Percentiles rank a stretch among this genome's conserved stretches.
phyloP scores from a whole-genome alignment of 2,329 filamentous ascomycete species.

The Neospermospora avenae region DNA sequence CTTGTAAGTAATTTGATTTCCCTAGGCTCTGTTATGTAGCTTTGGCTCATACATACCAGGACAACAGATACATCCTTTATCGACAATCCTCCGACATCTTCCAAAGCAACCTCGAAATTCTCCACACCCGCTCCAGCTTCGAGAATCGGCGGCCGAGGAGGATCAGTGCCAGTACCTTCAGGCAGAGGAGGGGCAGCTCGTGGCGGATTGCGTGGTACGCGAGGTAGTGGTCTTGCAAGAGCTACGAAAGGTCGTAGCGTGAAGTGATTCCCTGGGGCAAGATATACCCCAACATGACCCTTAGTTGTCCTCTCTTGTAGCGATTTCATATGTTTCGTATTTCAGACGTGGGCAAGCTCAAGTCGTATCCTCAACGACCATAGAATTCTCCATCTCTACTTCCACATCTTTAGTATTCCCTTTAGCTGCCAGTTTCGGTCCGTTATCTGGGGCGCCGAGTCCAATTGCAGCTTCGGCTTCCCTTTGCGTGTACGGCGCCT shows the following conservation, averaged over 20 bases:
- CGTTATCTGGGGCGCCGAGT: constrained; percentile 64
- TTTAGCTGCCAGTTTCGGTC: constrained; percentile 39
- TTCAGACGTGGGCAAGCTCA: not conserved
- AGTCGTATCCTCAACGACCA: constrained; percentile 21
- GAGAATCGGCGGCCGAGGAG: constrained; percentile 29
- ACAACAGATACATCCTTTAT: constrained; percentile 91
- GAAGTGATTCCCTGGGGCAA: constrained; percentile 21
- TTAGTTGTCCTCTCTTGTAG: not conserved
- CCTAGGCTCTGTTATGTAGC: not conserved
- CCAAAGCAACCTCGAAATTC: constrained; percentile 46
- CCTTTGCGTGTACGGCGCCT: constrained; percentile 83
- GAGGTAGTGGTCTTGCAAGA: constrained; percentile 36
- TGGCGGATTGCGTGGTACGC: constrained; percentile 32
- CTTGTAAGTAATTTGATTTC: constrained; percentile 52
- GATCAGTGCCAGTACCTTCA: constrained; percentile 23
- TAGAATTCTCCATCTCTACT: constrained; percentile 40
- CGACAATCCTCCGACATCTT: constrained; percentile 68
- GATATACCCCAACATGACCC: constrained; percentile 13
- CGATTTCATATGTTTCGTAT: not conserved
- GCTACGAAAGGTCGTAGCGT: constrained; percentile 31
- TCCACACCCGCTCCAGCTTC: constrained; percentile 34
- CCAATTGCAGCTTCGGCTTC: constrained; percentile 80
- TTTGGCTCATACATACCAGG: constrained; percentile 44
- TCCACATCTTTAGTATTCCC: constrained; percentile 37
- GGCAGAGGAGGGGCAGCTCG: constrained; percentile 33